These are phyloP conservation scores for Tulasnella sp. DNA, from an alignment of 768 basidiomycete species.

Conservation along the genomic window DNA sequence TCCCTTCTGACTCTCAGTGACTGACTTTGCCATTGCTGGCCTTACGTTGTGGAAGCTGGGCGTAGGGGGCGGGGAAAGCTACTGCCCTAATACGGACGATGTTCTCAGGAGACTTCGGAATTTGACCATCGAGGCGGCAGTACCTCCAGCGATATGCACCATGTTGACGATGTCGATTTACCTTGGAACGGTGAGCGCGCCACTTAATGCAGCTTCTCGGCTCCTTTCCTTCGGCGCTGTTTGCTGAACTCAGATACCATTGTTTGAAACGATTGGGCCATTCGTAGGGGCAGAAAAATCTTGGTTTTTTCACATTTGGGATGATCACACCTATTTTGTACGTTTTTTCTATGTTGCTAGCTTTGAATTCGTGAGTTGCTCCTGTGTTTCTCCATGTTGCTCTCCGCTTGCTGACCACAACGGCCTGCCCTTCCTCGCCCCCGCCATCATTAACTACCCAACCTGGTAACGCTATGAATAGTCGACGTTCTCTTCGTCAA, in stretches of 20 bases:
- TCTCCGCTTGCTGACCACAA: not conserved
- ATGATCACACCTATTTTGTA: not conserved
- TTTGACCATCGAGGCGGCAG: not conserved
- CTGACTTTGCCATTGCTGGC: not conserved
- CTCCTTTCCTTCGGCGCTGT: not conserved
- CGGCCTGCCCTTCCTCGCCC: not conserved
- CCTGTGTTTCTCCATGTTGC: not conserved
- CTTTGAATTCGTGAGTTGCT: slow-evolving; percentile 3
- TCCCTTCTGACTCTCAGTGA: not conserved
- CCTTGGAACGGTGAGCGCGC: not conserved
- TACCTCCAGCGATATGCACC: not conserved
- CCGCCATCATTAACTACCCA: not conserved
- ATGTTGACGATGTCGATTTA: not conserved
- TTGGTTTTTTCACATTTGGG: not conserved
- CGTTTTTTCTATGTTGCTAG: not conserved
- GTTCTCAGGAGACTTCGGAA: not conserved
- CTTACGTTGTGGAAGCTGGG: not conserved
- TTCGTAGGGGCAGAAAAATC: not conserved
- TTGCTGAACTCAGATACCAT: not conserved
- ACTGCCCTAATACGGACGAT: not conserved
- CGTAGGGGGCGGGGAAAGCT: not conserved
- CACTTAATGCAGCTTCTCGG: not conserved
- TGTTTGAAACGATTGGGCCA: not conserved
- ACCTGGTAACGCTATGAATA: not conserved
- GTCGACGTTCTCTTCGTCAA: too few relatives aligned